Percentiles rank a stretch among this genome's conserved stretches.
Evolutionary conservation across 768 basidiomycete species (phyloP).

Genomic region (Mycena filopes): DNA sequence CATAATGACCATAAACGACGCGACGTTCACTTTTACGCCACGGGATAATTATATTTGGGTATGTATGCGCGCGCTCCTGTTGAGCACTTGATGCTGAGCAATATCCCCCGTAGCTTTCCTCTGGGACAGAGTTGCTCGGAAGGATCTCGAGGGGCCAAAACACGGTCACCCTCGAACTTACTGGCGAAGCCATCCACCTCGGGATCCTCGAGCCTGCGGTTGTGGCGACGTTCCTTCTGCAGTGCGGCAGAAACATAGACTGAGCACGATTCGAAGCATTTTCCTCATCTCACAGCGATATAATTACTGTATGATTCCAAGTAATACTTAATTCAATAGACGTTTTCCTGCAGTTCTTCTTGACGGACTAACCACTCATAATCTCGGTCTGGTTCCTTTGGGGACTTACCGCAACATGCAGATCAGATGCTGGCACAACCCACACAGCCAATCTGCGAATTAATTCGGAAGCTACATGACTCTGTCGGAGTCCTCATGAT

Average conservation of each 20-base stretch:
- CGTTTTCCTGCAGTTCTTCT: no score
- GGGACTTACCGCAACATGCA: not conserved
- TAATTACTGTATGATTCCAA: not conserved
- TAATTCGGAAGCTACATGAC: no score
- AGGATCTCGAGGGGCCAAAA: constrained; percentile 44
- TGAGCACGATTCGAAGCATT: constrained; percentile 34
- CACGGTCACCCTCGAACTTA: constrained; percentile 56
- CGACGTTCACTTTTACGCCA: constrained; percentile 22
- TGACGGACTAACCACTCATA: no score
- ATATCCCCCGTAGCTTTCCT: constrained; percentile 10
- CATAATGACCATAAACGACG: constrained; percentile 16
- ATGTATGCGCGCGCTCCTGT: constrained; percentile 33
- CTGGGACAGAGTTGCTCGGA: constrained; percentile 45
- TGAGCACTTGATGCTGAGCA: not conserved
- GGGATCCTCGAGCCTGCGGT: constrained; percentile 58
- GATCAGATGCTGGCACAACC: no score
- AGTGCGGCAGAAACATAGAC: constrained; percentile 58
- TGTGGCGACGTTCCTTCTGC: constrained; percentile 56
- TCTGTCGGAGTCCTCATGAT: no score
- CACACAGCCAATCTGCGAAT: no score
- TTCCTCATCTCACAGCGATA: not conserved
- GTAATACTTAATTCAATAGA: no score
- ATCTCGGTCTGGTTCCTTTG: no score
- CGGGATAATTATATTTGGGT: constrained; percentile 32
- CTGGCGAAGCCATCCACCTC: constrained; percentile 55